Evolutionary conservation across 805 yeast species (phyloP), one percentile per base, ranked within the genome.

Genomic region (Kazachstania bromeliacearum): DNA sequence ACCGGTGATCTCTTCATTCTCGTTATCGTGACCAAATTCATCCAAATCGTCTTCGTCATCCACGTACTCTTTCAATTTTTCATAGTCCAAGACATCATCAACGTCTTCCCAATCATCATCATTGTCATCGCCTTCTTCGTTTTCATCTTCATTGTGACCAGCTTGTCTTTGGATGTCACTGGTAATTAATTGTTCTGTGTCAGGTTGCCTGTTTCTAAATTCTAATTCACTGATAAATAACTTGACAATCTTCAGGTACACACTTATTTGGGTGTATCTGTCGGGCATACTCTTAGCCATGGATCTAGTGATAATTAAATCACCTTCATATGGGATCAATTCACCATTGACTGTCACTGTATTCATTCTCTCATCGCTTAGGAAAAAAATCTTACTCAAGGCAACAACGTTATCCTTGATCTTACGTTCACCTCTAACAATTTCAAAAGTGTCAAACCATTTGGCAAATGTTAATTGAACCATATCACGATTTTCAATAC

Each of bases 381-480:
- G 59, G 20, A 72, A 63, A 48, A 68, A 85, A 1, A 92, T 62
- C 37, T 73, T 73, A 22, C 76, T 77, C 28, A 92, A 65, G 0
- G 96, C 95, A 20, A 71, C 53, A n/a, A 83, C 70, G 48, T 70
- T 71, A 34, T 64, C 75, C 42, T 73, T 68, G 33, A 88, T 85
- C 39, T 75, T 75, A 19, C 77, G 82, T 38, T 70, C 77, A 0
- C 96, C 96, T 41, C 89, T 68, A 27, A 88, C 72, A 2, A 79
- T 75, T 47, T 84, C 89, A 57, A 85, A 88, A 2, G 85, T 71
- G 18, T 73, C 75, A 33, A 89, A 70, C 97, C 97, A 92, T 35
- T 82, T 78, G 2, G 79, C 78, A 35, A 89, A 55, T 1, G 85
- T 73, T 3, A 70, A 58, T 17, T 63, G 62, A 7, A 87, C 62